phyloP scores from a whole-genome alignment of 2,329 filamentous ascomycete species.

The Macrophomina pseudophaseolina region DNA sequence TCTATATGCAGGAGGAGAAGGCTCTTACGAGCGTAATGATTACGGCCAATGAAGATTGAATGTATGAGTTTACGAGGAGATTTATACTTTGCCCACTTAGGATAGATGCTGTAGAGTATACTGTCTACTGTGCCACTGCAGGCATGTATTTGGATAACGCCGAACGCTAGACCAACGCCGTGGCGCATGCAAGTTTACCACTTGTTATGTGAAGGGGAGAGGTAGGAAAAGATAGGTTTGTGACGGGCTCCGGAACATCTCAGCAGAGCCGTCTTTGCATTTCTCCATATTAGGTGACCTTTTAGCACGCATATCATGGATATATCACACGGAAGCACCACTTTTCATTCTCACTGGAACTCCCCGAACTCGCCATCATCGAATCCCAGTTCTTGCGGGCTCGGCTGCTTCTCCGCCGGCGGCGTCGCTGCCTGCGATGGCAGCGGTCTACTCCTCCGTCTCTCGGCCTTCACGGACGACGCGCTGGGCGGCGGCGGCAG shows the following conservation, averaged over 20 bases:
- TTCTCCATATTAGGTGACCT: not conserved
- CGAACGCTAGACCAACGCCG: constrained; percentile 21
- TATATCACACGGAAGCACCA: not conserved
- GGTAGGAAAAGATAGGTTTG: not conserved
- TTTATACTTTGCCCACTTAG: not conserved
- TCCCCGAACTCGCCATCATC: constrained; percentile 90
- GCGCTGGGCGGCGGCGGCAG: constrained; percentile 72
- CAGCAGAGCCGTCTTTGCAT: not conserved
- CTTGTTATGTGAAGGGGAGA: not conserved
- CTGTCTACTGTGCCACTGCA: not conserved
- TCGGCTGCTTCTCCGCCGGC: constrained; percentile 30
- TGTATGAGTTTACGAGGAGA: constrained; percentile 16
- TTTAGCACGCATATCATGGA: constrained; percentile 7
- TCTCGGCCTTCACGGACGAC: constrained; percentile 65
- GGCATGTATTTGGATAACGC: not conserved
- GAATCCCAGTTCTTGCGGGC: constrained; percentile 72
- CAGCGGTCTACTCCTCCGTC: constrained; percentile 58
- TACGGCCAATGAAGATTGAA: not conserved
- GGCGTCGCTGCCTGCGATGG: constrained; percentile 1
- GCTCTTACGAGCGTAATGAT: not conserved
- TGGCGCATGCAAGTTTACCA: constrained; percentile 12
- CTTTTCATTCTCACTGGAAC: constrained; percentile 60
- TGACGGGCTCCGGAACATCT: not conserved
- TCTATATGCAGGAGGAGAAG: not conserved
- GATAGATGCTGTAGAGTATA: constrained; percentile 12